Conservation (phyloP, 805 yeast genomes). For the Scheffersomyces coipomensis region DNA sequence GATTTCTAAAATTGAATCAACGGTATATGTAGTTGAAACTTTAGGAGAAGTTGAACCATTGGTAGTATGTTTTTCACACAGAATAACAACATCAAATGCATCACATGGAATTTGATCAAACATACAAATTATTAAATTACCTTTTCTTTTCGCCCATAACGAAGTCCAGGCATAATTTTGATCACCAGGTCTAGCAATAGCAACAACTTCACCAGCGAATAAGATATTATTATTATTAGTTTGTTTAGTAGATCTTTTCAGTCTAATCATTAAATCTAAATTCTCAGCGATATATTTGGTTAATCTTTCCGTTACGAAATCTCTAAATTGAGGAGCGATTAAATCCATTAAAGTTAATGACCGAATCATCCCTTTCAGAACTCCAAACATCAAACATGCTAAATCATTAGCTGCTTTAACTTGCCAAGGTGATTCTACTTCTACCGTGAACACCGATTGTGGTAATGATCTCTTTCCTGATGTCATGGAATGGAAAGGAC, state of each 20-base stretch:
- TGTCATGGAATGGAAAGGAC: constrained; percentile 63
- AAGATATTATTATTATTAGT: constrained; percentile 43
- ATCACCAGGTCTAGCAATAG: constrained; percentile 65
- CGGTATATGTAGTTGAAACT: constrained; percentile 10
- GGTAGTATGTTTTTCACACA: constrained; percentile 10
- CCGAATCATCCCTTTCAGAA: constrained; percentile 60
- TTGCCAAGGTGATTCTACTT: constrained; percentile 70
- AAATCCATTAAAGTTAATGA: constrained; percentile 70
- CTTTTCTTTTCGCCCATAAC: constrained; percentile 82
- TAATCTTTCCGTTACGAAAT: constrained; percentile 62
- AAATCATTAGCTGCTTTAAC: constrained; percentile 85
- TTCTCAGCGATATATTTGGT: constrained; percentile 20
- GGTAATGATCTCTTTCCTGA: constrained; percentile 72
- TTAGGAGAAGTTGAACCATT: not conserved
- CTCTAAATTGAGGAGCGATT: constrained; percentile 72
- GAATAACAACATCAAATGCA: constrained; percentile 56
- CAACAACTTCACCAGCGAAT: constrained; percentile 83
- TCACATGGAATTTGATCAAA: constrained; percentile 76
- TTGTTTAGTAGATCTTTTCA: constrained; percentile 8
- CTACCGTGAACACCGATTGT: constrained; percentile 84
- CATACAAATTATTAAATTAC: constrained; percentile 72
- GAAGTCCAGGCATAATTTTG: constrained; percentile 78
- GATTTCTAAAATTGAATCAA: constrained; percentile 26
- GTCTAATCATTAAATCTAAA: constrained; percentile 14
- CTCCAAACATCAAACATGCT: constrained; percentile 85